These are phyloP conservation scores for Leishmania turanica DNA, from an alignment of 208 protist species.

Conservation along the genomic window DNA sequence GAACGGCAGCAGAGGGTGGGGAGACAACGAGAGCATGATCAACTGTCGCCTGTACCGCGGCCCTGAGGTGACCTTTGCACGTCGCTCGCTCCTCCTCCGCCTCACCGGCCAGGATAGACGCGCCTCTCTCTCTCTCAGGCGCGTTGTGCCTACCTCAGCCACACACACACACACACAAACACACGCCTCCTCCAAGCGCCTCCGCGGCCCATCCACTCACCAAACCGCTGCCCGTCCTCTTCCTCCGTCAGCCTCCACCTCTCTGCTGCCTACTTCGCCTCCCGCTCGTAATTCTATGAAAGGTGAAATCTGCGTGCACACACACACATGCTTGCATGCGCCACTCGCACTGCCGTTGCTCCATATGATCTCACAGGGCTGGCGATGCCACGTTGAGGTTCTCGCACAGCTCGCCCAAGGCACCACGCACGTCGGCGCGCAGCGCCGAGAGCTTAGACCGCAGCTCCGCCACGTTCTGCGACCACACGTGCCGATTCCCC, in stretches of 20 bases:
- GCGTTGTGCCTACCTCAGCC: too few relatives aligned
- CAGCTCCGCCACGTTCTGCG: conserved; percentile 62
- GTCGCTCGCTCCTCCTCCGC: neutral
- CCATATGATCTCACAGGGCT: conserved; percentile 32
- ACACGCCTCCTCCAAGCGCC: neutral
- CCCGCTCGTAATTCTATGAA: neutral
- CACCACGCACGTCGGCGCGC: conserved; percentile 66
- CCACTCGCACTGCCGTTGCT: neutral
- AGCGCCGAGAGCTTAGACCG: conserved; percentile 51
- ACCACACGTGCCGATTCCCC: conserved; percentile 42
- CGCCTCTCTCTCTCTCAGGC: neutral
- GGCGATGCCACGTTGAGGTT: conserved; percentile 78
- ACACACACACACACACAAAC: neutral
- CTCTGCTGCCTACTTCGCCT: neutral
- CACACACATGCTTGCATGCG: neutral
- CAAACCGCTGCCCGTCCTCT: neutral
- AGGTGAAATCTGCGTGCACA: neutral
- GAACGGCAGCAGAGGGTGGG: neutral
- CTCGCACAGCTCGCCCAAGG: conserved; percentile 58
- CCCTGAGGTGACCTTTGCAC: neutral
- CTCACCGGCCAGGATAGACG: neutral
- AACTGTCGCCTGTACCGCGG: neutral
- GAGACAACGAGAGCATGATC: neutral
- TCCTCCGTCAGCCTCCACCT: neutral
- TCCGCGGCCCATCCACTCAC: neutral